Conservation (phyloP, 2,329 filamentous ascomycete species). For the Colletotrichum sp. region DNA sequence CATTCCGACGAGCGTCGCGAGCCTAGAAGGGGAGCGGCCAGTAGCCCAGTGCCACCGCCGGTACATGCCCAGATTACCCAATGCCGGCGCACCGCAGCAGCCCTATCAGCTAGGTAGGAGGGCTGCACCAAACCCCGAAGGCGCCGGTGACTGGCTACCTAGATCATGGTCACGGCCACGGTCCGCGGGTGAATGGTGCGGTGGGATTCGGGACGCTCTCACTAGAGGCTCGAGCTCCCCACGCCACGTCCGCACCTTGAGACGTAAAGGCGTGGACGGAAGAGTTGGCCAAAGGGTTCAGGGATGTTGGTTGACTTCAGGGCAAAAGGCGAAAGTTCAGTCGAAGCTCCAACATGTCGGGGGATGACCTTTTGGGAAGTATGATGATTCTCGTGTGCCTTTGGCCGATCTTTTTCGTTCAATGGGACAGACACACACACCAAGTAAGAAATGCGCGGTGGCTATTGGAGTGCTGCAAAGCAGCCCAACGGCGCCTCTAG, state of each 20-base stretch:
- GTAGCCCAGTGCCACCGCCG: neutral
- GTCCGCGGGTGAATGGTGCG: neutral
- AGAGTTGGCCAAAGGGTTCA: conserved; percentile 7
- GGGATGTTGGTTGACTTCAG: conserved; percentile 5
- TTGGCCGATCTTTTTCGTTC: neutral
- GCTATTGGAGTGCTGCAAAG: neutral
- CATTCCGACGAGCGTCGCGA: neutral
- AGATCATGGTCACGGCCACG: neutral
- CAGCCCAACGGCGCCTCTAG: neutral
- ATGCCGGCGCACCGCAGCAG: neutral
- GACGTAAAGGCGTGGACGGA: neutral
- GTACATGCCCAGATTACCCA: neutral
- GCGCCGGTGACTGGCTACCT: neutral
- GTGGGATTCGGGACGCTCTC: conserved; percentile 12
- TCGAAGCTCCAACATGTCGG: conserved; percentile 17
- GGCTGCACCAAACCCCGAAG: neutral
- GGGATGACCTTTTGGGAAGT: conserved; percentile 4
- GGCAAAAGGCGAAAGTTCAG: conserved; percentile 13
- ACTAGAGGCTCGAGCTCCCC: conserved; percentile 4
- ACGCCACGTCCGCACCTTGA: neutral
- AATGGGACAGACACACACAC: neutral
- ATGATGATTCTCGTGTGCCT: neutral
- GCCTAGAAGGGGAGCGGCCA: neutral
- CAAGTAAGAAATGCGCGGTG: neutral
- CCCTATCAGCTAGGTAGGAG: neutral